These are phyloP conservation scores for Scheffersomyces amazonensis DNA, from an alignment of 805 yeast genomes.

Conservation along the genomic window DNA sequence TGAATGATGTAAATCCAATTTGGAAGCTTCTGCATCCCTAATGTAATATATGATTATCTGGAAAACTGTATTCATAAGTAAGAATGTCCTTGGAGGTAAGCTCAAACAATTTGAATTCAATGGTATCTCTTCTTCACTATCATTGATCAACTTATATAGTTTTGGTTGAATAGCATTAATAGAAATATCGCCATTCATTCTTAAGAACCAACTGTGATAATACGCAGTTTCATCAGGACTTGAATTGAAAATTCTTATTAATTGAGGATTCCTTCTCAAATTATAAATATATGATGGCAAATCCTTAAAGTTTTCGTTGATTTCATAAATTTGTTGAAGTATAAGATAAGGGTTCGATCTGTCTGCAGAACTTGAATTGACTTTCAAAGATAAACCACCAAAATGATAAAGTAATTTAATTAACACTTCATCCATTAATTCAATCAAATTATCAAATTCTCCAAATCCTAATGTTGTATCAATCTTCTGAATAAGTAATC, in stretches of 20 bases:
- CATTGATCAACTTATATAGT: conserved; percentile 14
- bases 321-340: conserved; percentile 13
- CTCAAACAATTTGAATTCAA: conserved; percentile 16
- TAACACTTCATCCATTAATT: conserved; percentile 23
- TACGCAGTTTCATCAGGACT: conserved; percentile 47
- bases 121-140: conserved; percentile 5
- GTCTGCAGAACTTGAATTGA: conserved; percentile 1
- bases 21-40: conserved; percentile 4
- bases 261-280: conserved; percentile 33
- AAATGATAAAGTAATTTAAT: conserved; percentile 24
- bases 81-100: conserved; percentile 10
- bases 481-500: conserved; percentile 31
- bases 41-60: conserved; percentile 21
- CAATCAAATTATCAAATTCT: conserved; percentile 22
- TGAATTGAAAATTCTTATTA: conserved; percentile 36
- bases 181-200: conserved; percentile 14
- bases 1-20: conserved; percentile 24
- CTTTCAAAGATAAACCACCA: conserved; percentile 20
- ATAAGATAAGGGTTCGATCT: conserved; percentile 20
- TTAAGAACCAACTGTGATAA: conserved; percentile 31
- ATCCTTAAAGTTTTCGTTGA: conserved; percentile 23
- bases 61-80: conserved; percentile 29
- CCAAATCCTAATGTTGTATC: conserved; percentile 34
- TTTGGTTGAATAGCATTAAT: conserved; percentile 25
- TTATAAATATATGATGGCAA: conserved; percentile 31